These are phyloP conservation scores for Leishmania arabica DNA, from an alignment of 208 protist genomes.

Conservation along the genomic window DNA sequence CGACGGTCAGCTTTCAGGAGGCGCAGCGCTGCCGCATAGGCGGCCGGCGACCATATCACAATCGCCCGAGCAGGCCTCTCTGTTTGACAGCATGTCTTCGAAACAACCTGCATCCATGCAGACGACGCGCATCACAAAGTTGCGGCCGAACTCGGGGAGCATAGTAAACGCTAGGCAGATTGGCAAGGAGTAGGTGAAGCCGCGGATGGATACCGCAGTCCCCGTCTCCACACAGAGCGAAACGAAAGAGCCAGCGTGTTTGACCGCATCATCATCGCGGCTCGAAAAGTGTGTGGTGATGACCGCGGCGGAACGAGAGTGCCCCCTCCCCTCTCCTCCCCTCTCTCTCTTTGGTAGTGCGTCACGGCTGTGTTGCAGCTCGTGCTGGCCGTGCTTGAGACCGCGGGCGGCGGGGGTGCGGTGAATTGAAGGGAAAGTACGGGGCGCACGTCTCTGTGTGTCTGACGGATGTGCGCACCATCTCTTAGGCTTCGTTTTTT, in stretches of 20 bases:
- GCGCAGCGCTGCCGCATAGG: not conserved
- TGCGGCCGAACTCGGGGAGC: not conserved
- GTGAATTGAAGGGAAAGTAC: not conserved
- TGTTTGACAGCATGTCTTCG: not conserved
- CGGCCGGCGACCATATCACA: not conserved
- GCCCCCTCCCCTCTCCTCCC: not conserved
- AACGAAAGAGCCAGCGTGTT: not conserved
- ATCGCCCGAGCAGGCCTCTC: not conserved
- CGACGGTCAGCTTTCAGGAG: not conserved
- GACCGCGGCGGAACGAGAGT: not conserved
- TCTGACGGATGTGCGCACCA: too few species aligned
- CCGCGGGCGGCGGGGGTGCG: not conserved
- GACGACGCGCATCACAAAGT: slow-evolving; percentile 8
- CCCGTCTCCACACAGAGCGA: not conserved
- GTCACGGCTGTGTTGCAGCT: not conserved
- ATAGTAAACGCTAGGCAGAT: not conserved
- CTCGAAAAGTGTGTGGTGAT: not conserved
- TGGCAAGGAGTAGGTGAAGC: not conserved
- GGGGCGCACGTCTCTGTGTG: too few species aligned
- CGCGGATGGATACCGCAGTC: not conserved
- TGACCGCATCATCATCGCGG: not conserved
- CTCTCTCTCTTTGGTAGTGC: not conserved
- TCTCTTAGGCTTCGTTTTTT: too few species aligned
- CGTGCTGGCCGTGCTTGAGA: not conserved
- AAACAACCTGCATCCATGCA: not conserved